Conservation (phyloP, 495 filamentous ascomycete species). For the Rusavskia elegans region DNA sequence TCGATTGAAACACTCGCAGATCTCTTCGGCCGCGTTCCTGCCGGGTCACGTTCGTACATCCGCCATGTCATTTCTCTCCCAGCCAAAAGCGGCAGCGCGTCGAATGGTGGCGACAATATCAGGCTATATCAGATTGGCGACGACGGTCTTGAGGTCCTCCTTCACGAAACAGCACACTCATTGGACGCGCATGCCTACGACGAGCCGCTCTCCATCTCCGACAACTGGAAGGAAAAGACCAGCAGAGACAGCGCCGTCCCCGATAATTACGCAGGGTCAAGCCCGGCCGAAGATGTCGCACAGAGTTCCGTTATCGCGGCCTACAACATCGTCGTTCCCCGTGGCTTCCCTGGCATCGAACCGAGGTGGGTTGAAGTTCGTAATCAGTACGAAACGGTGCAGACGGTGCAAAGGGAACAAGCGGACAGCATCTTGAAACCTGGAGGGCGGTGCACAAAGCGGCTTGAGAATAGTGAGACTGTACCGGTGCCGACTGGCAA, state of each 20-base stretch:
- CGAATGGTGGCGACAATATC: not conserved
- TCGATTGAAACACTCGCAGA: constrained; percentile 9
- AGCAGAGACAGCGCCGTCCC: not conserved
- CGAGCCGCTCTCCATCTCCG: not conserved
- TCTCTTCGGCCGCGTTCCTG: constrained; percentile 19
- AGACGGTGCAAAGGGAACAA: not conserved
- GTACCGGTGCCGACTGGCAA: not conserved
- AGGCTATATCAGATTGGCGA: not conserved
- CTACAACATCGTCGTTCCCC: not conserved
- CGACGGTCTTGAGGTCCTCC: not conserved
- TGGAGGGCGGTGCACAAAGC: not conserved
- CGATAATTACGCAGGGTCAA: not conserved
- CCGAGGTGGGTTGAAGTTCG: not conserved
- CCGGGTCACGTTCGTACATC: constrained; percentile 15
- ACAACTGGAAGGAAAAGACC: not conserved
- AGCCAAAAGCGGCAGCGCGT: not conserved
- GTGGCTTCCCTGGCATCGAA: not conserved
- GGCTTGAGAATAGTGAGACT: not conserved
- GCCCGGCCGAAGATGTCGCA: not conserved
- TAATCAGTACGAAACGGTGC: not conserved
- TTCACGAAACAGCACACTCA: not conserved
- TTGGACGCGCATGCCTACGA: not conserved
- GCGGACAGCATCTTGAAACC: not conserved
- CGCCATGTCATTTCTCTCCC: constrained; percentile 11
- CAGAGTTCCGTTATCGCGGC: not conserved